phyloP scores from a whole-genome alignment of 2,329 filamentous ascomycete species.

The Lithohypha guttulata region DNA sequence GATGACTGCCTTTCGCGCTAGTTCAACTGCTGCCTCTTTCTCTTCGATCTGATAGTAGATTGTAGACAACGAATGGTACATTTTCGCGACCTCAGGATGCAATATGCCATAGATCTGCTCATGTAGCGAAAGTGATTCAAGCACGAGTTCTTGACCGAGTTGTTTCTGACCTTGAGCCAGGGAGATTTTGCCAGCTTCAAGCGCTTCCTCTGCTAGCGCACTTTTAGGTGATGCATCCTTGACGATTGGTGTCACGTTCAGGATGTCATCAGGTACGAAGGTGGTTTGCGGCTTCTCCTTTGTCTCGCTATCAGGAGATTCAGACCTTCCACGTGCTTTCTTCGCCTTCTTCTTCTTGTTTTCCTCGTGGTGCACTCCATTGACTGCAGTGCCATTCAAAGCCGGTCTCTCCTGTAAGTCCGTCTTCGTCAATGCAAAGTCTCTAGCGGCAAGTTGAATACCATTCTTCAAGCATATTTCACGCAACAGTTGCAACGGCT shows the following conservation, averaged over 20 bases:
- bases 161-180: conserved; percentile 91
- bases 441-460: conserved; percentile 71
- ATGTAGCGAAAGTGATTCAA: conserved; percentile 92
- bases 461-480: conserved; percentile 84
- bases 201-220: conserved; percentile 81
- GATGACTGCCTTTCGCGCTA: conserved; percentile 92
- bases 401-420: conserved; percentile 25
- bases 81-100: conserved; percentile 87
- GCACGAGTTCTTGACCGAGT: conserved; percentile 83
- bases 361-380: conserved; percentile 28
- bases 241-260: conserved; percentile 87
- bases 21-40: conserved; percentile 87
- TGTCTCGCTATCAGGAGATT: conserved; percentile 33
- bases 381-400: conserved; percentile 28
- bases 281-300: conserved; percentile 43
- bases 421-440: conserved; percentile 55
- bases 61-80: conserved; percentile 91
- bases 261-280: conserved; percentile 73
- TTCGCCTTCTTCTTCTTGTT: conserved; percentile 52
- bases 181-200: conserved; percentile 94
- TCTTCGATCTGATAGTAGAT: conserved; percentile 97
- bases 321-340: conserved; percentile 24
- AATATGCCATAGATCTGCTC: conserved; percentile 98
- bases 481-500: conserved; percentile 73
- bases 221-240: conserved; percentile 92